Conservation (phyloP, 2,329 filamentous ascomycete species). For the Trichoderma brevicompactum region DNA sequence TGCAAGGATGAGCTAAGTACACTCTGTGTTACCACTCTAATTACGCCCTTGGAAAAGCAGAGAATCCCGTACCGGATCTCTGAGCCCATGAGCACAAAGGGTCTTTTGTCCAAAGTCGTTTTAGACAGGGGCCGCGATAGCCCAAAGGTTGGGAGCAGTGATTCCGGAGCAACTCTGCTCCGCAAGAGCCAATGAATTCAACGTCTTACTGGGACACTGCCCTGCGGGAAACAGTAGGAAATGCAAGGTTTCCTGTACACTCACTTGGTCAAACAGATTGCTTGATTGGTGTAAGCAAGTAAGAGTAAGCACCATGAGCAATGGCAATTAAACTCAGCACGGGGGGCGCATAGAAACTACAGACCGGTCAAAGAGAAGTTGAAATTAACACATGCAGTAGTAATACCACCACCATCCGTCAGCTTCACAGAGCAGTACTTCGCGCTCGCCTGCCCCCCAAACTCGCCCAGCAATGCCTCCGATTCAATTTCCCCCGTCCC, state of each 20-base stretch:
- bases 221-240: background rate
- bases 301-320: background rate
- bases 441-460: too few species aligned
- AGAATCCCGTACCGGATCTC: background rate
- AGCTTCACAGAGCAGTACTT: background rate
- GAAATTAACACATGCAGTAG: background rate
- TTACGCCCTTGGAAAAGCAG: background rate
- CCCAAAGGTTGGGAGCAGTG: background rate
- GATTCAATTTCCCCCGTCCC: conserved; percentile 1
- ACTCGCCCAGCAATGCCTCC: too few species aligned
- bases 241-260: too few species aligned
- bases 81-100: background rate
- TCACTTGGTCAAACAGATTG: too few species aligned
- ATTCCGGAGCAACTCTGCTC: conserved; percentile 17
- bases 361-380: background rate
- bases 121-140: conserved; percentile 1
- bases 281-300: too few species aligned
- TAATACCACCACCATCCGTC: background rate
- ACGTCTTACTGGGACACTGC: background rate
- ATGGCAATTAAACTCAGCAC: conserved; percentile 11
- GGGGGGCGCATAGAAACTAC: background rate
- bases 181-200: background rate
- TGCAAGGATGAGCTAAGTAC: background rate
- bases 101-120: background rate
- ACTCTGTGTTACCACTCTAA: background rate